Percentiles rank a stretch among this genome's conserved stretches.
Evolutionary conservation across 495 filamentous ascomycete genomes (phyloP).

Genomic region (Symbiotaphrina buchneri): DNA sequence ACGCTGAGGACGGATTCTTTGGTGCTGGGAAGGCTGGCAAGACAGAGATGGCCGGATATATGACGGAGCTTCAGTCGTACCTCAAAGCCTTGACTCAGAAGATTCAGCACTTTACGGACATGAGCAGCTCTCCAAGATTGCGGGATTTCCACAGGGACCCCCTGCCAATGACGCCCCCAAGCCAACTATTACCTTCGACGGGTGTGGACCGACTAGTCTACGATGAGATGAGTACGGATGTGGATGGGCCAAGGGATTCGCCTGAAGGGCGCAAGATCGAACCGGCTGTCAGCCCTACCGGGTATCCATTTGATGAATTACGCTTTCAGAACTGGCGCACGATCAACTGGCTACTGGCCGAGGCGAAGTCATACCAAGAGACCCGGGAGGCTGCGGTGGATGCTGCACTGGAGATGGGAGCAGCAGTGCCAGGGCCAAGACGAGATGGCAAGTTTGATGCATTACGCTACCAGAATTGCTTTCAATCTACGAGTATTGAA

Average conservation of each 20-base stretch:
- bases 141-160: neutral
- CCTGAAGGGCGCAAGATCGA: neutral
- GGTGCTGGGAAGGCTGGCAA: too few species aligned
- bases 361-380: neutral
- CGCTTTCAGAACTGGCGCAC: constrained; percentile 2
- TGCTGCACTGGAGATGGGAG: neutral
- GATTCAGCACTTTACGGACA: too few species aligned
- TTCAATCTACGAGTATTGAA: too few species aligned
- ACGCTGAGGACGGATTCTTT: too few species aligned
- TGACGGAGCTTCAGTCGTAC: too few species aligned
- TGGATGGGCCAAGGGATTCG: neutral
- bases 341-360: constrained; percentile 1
- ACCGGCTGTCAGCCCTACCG: neutral
- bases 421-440: too few species aligned
- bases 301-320: constrained; percentile 1
- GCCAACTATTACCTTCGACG: neutral
- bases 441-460: too few species aligned
- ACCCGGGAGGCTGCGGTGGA: neutral
- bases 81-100: too few species aligned
- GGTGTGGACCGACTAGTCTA: neutral
- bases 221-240: neutral
- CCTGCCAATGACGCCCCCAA: neutral
- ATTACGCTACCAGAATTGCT: too few species aligned
- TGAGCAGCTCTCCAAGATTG: neutral
- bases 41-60: too few species aligned